These are phyloP conservation scores for Moniliella sp. DNA, from an alignment of 1,284 basidiomycete genomes.

Conservation along the genomic window DNA sequence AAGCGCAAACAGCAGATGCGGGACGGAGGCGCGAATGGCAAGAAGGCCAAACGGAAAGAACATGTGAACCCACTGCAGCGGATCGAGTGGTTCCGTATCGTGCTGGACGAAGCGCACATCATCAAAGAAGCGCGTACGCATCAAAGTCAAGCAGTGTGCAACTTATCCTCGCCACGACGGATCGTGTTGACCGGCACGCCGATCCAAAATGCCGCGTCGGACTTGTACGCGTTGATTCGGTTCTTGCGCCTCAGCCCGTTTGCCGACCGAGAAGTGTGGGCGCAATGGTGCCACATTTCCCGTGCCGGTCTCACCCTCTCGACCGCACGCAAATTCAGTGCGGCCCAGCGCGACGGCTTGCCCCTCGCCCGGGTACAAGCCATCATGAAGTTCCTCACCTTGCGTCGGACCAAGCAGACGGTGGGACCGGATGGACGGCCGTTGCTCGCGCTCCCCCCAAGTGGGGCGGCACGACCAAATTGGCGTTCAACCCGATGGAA, in stretches of 20 bases:
- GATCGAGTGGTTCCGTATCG: conserved; percentile 89
- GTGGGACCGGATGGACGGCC: conserved; percentile 56
- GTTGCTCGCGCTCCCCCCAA: conserved; percentile 73
- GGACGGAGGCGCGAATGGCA: too few species aligned
- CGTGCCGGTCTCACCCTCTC: neutral
- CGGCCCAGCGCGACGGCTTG: conserved; percentile 53
- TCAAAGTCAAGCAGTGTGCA: conserved; percentile 78
- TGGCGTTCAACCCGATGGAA: conserved; percentile 65
- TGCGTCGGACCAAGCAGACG: conserved; percentile 83
- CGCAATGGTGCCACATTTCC: conserved; percentile 49
- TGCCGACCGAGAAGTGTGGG: conserved; percentile 79
- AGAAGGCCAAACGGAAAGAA: conserved; percentile 38
- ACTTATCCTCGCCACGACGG: conserved; percentile 73
- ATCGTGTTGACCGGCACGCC: conserved; percentile 89
- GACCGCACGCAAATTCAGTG: too few species aligned
- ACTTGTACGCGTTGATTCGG: conserved; percentile 85
- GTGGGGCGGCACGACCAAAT: conserved; percentile 58
- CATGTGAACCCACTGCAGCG: conserved; percentile 69
- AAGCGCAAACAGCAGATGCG: too few species aligned
- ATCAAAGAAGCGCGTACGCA: conserved; percentile 91
- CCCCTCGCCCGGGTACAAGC: conserved; percentile 82
- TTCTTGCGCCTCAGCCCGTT: conserved; percentile 79
- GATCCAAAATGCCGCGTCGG: conserved; percentile 94
- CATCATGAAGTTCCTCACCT: conserved; percentile 85
- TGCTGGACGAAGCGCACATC: conserved; percentile 89